Conservation (phyloP, 108 stramenopile genomes). For the Nannochloropsis oceanica region DNA sequence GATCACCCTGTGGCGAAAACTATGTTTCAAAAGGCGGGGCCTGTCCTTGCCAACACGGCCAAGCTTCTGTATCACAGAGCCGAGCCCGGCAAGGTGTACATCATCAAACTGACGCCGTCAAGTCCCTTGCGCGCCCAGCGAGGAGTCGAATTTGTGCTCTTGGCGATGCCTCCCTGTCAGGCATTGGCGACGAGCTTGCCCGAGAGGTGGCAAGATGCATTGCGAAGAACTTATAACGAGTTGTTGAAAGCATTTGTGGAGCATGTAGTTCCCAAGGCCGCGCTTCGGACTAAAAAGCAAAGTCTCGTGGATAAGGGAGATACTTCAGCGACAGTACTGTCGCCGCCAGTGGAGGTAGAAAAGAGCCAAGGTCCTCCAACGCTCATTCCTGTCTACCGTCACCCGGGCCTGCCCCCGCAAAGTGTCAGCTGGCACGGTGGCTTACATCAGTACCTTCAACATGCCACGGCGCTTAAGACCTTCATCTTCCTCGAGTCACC, state of each 20-base stretch:
- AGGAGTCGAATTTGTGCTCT: not conserved
- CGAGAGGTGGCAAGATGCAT: not conserved
- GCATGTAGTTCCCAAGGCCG: not conserved
- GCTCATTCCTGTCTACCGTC: not conserved
- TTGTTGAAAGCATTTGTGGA: not conserved
- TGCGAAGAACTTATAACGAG: not conserved
- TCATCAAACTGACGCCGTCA: not conserved
- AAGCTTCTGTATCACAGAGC: not conserved
- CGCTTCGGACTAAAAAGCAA: not conserved
- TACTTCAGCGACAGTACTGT: not conserved
- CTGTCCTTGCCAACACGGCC: not conserved
- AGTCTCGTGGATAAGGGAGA: not conserved
- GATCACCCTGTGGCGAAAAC: not conserved
- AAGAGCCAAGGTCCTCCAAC: not conserved
- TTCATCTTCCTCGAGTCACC: slow-evolving; percentile 8
- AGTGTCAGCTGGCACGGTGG: not conserved
- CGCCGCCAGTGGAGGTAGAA: not conserved
- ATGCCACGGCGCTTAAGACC: not conserved
- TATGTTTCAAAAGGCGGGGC: not conserved
- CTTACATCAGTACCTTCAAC: not conserved
- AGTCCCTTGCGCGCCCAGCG: not conserved
- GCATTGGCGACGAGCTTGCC: not conserved
- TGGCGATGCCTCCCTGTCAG: not conserved
- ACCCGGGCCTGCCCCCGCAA: not conserved
- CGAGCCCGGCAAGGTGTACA: not conserved